A percentile compares a stretch with the other conserved stretches of the same genome.
Conservation (phyloP, 352 stramenopile species). For the Aphanomyces invadans region DNA sequence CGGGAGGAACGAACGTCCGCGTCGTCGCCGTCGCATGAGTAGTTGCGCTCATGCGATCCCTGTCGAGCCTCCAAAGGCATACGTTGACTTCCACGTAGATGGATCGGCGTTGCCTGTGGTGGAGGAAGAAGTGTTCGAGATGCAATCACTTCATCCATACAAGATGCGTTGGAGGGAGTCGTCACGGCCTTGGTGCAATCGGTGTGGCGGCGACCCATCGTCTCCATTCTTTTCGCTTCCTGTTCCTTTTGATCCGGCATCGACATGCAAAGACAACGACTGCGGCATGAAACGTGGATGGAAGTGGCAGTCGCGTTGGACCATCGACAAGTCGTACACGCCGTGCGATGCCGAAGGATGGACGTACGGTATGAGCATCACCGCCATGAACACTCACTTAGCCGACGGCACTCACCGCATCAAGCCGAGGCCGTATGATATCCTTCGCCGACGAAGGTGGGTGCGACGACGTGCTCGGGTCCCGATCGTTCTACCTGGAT, state of each 20-base stretch:
- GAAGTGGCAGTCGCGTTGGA: slow-evolving; percentile 37
- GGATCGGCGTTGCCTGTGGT: slow-evolving; percentile 26
- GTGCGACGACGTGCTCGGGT: slow-evolving; percentile 56
- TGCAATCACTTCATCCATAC: slow-evolving; percentile 72
- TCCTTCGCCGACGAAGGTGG: slow-evolving; percentile 63
- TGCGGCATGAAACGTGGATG: neutral
- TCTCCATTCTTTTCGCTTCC: slow-evolving; percentile 11
- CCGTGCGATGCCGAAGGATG: slow-evolving; percentile 79
- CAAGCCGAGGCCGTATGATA: slow-evolving; percentile 74
- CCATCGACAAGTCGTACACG: slow-evolving; percentile 35
- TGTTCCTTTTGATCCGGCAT: neutral
- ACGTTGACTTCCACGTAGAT: no score
- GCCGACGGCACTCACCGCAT: slow-evolving; percentile 65
- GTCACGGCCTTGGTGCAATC: slow-evolving; percentile 13
- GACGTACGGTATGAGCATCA: slow-evolving; percentile 78
- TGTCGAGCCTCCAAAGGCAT: neutral
- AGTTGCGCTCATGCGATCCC: neutral
- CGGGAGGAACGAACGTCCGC: no score
- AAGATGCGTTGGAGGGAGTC: slow-evolving; percentile 16
- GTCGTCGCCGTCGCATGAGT: neutral
- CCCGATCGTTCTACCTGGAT: slow-evolving; percentile 34
- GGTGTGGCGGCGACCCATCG: neutral
- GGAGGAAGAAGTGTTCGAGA: slow-evolving; percentile 78
- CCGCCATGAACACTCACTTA: slow-evolving; percentile 70
- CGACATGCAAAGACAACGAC: slow-evolving; percentile 6